Conservation (phyloP, 2,329 filamentous ascomycete species). For the Exophiala sp. region DNA sequence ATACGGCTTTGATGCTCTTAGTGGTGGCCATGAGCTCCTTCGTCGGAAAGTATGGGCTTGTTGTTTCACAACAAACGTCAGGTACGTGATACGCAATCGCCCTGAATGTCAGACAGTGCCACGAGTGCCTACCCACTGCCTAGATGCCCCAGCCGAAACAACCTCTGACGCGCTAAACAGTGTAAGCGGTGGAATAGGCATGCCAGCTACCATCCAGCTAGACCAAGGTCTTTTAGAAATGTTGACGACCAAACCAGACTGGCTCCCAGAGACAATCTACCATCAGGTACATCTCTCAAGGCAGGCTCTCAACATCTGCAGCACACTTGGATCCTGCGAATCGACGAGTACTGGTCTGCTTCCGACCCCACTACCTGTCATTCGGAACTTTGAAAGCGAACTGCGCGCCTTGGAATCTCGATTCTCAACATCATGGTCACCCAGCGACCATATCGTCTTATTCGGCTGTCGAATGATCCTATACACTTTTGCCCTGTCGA, state of each 20-base stretch:
- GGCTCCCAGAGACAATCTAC: background rate
- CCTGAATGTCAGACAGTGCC: background rate
- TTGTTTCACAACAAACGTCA: background rate
- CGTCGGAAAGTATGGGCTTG: background rate
- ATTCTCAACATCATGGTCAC: background rate
- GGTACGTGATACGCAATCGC: background rate
- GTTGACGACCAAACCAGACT: background rate
- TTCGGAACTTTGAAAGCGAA: background rate
- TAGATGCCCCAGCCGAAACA: no score
- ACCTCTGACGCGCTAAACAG: background rate
- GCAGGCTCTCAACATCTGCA: background rate
- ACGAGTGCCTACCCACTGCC: no score
- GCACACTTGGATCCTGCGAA: background rate
- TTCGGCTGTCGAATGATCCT: background rate
- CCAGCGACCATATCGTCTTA: background rate
- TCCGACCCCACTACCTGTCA: background rate
- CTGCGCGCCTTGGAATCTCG: background rate
- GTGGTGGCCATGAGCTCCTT: background rate
- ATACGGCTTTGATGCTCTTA: background rate
- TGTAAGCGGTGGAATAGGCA: background rate
- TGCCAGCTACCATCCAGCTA: background rate
- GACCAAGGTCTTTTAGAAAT: background rate
- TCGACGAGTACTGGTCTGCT: background rate
- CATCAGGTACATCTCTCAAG: background rate
- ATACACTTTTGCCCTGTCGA: background rate